Base-by-base conservation (phyloP, 306 rosid genomes). In the Fagus crenata region DNA sequence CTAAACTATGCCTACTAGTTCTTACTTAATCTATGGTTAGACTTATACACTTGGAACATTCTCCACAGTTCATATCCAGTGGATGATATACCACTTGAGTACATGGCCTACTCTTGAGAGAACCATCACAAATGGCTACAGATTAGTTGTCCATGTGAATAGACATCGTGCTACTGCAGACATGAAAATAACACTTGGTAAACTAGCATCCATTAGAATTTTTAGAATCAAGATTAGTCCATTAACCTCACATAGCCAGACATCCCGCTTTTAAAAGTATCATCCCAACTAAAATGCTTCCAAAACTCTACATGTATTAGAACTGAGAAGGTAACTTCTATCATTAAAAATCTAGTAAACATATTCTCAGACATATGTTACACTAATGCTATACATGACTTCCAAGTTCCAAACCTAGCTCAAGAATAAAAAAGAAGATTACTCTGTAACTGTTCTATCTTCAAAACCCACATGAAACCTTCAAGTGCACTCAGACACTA, bases 351-450 rank as follows among this genome's bases (percentile, higher is more conserved):
- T 32, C 71, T 77, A 72, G 35, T 63, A 0, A 18, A 77, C 75
- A 83, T 46, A 77, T 79, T 85, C 73, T 83, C 67, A 51, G 63
- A 73, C 65, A 81, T 74, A 39, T 75, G 67, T 80, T 72, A 85
- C 72, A 83, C 77, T 35, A 73, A 73, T 69, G 54, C 88, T 90
- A 80, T 87, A 85, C 92, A 89, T 74, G 73, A 77, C 82, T 68
- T 74, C 70, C 59, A 35, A n/a, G 75, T 72, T 72, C 86, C 74
- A 73, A 86, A 70, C 80, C 72, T 73, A 58, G 77, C 72, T 76
- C 75, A 87, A 76, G 43, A 78, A 79, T 77, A 71, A 54, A 79
- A 71, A 81, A 32, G 73, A 65, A 49, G 63, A 28, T 73, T 65
- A 39, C 84, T 81, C 72, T 69, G 80, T 71, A 77, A 70, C 76